These are phyloP conservation scores for Nemania abortiva DNA, from an alignment of 2,329 filamentous ascomycete species.

Conservation along the genomic window DNA sequence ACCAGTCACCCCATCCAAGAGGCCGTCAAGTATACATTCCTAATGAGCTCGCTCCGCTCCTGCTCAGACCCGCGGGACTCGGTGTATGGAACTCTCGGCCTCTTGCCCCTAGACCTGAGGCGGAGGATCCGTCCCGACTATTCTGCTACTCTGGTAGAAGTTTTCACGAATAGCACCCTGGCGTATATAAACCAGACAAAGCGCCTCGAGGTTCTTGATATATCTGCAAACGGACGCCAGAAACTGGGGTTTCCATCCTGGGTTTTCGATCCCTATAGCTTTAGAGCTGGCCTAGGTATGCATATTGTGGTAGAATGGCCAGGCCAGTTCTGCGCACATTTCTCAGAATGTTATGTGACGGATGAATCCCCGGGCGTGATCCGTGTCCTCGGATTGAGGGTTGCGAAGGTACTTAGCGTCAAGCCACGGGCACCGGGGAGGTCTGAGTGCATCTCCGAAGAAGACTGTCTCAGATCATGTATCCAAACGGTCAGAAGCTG, in stretches of 20 bases:
- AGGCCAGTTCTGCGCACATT: not conserved
- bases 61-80: conserved; percentile 1
- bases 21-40: not conserved
- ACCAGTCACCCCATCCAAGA: not conserved
- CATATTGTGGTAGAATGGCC: not conserved
- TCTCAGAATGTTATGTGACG: conserved; percentile 2
- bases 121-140: conserved; percentile 1
- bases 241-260: not conserved
- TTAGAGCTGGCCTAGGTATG: not conserved
- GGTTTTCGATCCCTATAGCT: not conserved
- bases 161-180: not conserved
- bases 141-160: not conserved
- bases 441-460: not conserved
- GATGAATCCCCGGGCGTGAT: not conserved
- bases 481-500: not conserved
- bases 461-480: not conserved
- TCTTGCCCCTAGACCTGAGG: not conserved
- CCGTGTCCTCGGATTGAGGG: not conserved
- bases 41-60: not conserved
- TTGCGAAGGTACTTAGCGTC: not conserved
- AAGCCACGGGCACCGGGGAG: not conserved
- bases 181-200: not conserved
- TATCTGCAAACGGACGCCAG: not conserved
- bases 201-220: not conserved
- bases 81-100: not conserved